These are phyloP conservation scores for Stenogyne calaminthoides DNA, from an alignment of 305 asterid genomes.

Conservation along the genomic window DNA sequence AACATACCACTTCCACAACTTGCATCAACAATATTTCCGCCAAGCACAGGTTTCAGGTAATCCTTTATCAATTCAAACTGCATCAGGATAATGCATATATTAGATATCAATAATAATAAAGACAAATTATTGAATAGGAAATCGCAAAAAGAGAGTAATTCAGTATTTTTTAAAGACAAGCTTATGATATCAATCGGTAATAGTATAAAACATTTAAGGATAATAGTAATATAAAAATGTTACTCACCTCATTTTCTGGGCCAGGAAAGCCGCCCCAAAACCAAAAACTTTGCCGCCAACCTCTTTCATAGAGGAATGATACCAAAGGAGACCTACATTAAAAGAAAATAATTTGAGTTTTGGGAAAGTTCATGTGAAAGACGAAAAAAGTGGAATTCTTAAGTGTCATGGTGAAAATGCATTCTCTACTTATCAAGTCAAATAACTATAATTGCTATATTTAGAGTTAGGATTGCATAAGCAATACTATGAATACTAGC, in stretches of 20 bases:
- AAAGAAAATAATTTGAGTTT: slow-evolving; percentile 14
- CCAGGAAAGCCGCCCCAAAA: slow-evolving; percentile 86
- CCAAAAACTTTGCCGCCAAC: slow-evolving; percentile 85
- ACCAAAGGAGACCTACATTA: slow-evolving; percentile 58
- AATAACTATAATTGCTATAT: too few species aligned
- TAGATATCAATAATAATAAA: not conserved
- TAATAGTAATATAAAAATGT: not conserved
- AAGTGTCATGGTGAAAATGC: not conserved
- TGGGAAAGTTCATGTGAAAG: not conserved
- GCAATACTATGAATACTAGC: not conserved
- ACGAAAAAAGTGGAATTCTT: not conserved
- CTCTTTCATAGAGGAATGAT: slow-evolving; percentile 87
- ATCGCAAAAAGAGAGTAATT: not conserved
- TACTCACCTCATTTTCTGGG: slow-evolving; percentile 73
- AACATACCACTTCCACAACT: slow-evolving; percentile 92
- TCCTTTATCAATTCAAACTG: slow-evolving; percentile 82
- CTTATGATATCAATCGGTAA: slow-evolving; percentile 1
- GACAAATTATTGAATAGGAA: not conserved
- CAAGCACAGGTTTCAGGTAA: slow-evolving; percentile 69
- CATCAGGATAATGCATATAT: slow-evolving; percentile 22
- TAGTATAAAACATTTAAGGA: not conserved
- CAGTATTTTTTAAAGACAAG: not conserved
- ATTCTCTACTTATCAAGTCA: too few species aligned
- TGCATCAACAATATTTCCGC: slow-evolving; percentile 84
- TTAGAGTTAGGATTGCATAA: slow-evolving; percentile 4